A percentile compares a stretch with the other conserved stretches of the same genome.
phyloP scores from a whole-genome alignment of 805 yeast species.

The Ogataea paraovalis region DNA sequence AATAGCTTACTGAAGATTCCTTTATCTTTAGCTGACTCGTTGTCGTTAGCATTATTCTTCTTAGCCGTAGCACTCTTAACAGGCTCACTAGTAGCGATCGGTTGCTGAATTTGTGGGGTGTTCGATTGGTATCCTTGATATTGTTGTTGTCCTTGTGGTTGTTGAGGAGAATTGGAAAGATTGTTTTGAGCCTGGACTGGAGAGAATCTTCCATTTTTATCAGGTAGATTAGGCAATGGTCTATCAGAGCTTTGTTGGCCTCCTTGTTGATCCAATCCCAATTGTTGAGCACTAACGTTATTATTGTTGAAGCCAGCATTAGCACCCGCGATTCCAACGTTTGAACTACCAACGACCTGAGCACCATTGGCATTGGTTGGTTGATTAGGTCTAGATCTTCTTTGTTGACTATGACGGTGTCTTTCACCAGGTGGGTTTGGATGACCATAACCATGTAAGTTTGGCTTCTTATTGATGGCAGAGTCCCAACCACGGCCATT shows the following conservation, averaged over 20 bases:
- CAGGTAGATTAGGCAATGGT: slow-evolving; percentile 34
- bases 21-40: slow-evolving; percentile 17
- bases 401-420: slow-evolving; percentile 40
- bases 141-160: slow-evolving; percentile 10
- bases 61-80: slow-evolving; percentile 7
- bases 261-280: slow-evolving; percentile 7
- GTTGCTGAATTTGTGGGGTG: slow-evolving; percentile 20
- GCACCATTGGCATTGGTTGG: slow-evolving; percentile 4
- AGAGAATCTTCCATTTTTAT: slow-evolving; percentile 21
- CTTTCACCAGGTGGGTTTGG: slow-evolving; percentile 75
- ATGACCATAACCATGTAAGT: slow-evolving; percentile 93
- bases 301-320: slow-evolving; percentile 18
- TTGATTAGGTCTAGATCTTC: slow-evolving; percentile 29
- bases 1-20: slow-evolving; percentile 27
- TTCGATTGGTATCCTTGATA: slow-evolving; percentile 14
- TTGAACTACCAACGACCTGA: slow-evolving; percentile 10
- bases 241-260: slow-evolving; percentile 25
- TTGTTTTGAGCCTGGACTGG: slow-evolving; percentile 10
- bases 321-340: slow-evolving; percentile 9
- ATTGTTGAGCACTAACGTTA: slow-evolving; percentile 8
- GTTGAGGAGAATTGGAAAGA: slow-evolving; percentile 2
- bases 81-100: slow-evolving; percentile 20
- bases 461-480: slow-evolving; percentile 83
- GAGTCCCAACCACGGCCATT: slow-evolving; percentile 97
- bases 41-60: slow-evolving; percentile 14